Percentiles rank a stretch among this genome's conserved stretches.
phyloP scores from a whole-genome alignment of 2,329 filamentous ascomycete genomes.

The Ceratocystis cacaofunesta region DNA sequence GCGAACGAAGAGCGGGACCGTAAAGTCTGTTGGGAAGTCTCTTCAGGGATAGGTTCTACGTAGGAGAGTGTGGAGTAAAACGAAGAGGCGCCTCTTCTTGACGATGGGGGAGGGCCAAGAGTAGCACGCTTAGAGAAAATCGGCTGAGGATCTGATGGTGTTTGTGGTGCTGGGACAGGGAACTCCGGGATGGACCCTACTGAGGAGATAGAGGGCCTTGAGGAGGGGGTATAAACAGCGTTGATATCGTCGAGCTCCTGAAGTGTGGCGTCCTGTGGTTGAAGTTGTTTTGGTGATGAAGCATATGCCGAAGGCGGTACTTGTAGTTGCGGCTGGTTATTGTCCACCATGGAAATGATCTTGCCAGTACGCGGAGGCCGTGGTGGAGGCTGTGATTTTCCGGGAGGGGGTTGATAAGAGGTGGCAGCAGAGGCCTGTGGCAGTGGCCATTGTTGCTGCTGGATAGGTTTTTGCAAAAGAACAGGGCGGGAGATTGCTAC shows the following conservation, averaged over 20 bases:
- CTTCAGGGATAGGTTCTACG: constrained; percentile 64
- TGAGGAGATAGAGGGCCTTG: constrained; percentile 38
- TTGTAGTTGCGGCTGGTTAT: constrained; percentile 41
- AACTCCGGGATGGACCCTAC: constrained; percentile 46
- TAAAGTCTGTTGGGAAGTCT: constrained; percentile 36
- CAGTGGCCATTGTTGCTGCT: constrained; percentile 27
- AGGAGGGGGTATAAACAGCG: constrained; percentile 34
- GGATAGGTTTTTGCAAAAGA: constrained; percentile 40
- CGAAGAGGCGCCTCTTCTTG: constrained; percentile 45
- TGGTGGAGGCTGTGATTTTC: constrained; percentile 35
- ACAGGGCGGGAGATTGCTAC: constrained; percentile 39
- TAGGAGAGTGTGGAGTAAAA: constrained; percentile 52
- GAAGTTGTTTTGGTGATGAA: constrained; percentile 17
- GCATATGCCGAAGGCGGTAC: constrained; percentile 21
- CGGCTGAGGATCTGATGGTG: constrained; percentile 17
- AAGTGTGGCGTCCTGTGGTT: constrained; percentile 26
- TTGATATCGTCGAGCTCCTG: constrained; percentile 27
- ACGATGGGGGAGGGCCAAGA: constrained; percentile 45
- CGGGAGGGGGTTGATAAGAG: constrained; percentile 37
- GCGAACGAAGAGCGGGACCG: constrained; percentile 50
- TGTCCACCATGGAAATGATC: constrained; percentile 32
- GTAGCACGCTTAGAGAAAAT: constrained; percentile 35
- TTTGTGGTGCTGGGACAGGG: constrained; percentile 24
- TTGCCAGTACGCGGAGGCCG: constrained; percentile 44
- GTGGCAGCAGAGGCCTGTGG: constrained; percentile 23